phyloP scores from a whole-genome alignment of 2,329 filamentous ascomycete genomes.

The Fusarium sp. region DNA sequence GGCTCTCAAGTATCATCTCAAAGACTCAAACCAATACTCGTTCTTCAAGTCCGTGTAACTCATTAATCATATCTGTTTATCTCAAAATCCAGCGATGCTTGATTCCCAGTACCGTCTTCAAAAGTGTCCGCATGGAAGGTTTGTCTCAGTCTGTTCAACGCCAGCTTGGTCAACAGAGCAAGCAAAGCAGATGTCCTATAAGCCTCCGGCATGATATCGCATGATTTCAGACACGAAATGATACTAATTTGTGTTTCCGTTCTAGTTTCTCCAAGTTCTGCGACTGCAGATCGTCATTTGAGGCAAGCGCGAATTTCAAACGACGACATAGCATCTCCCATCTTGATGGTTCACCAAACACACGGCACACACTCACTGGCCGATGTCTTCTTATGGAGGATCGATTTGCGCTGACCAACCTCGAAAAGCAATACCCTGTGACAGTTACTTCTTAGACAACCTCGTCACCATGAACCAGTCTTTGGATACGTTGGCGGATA shows the following conservation, averaged over 20 bases:
- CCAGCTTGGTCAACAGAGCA: not conserved
- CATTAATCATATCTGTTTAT: not conserved
- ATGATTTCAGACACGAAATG: not conserved
- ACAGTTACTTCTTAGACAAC: not conserved
- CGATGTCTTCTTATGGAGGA: accelerated
- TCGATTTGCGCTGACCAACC: not conserved
- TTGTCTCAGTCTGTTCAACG: not conserved
- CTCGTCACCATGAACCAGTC: no score
- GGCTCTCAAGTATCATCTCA: not conserved
- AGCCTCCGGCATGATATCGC: no score
- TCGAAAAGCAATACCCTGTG: not conserved
- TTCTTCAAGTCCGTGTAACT: accelerated
- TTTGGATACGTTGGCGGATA: no score
- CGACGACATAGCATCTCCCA: not conserved
- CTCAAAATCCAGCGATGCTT: accelerated
- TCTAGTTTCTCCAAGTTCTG: no score
- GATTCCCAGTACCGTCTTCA: not conserved
- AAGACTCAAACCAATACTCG: not conserved
- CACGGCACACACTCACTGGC: not conserved
- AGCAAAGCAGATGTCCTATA: accelerated
- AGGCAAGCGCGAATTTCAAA: not conserved
- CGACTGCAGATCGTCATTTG: no score
- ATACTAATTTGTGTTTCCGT: not conserved
- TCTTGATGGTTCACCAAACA: not conserved
- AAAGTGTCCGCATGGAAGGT: no score